A percentile compares a stretch with the other conserved stretches of the same genome.
phyloP scores from a whole-genome alignment of 2,329 filamentous ascomycete genomes.

The Moelleriella libera region DNA sequence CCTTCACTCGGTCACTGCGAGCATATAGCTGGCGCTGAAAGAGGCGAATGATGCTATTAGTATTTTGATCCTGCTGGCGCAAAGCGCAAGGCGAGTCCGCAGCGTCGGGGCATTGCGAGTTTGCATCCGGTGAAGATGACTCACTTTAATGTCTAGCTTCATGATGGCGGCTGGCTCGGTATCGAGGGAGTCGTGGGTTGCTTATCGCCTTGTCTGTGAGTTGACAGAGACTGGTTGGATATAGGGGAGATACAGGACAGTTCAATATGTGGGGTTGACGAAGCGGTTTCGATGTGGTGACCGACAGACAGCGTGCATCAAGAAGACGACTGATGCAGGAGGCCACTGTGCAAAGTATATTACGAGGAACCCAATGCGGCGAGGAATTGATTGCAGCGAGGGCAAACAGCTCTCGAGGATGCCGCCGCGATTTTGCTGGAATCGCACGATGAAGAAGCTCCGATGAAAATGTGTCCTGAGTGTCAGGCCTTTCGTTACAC shows the following conservation, averaged over 20 bases:
- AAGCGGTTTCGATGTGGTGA: too few species aligned
- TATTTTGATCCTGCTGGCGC: background rate
- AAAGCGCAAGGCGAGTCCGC: background rate
- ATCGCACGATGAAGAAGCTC: background rate
- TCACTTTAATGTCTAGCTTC: slow-evolving; percentile 29
- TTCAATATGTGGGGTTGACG: too few species aligned
- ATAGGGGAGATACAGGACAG: too few species aligned
- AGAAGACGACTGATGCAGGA: background rate
- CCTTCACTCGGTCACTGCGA: slow-evolving; percentile 90
- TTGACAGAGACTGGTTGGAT: slow-evolving; percentile 1
- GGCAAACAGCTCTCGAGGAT: background rate
- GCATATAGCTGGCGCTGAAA: slow-evolving; percentile 39
- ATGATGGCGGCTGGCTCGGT: slow-evolving; percentile 13
- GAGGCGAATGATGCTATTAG: background rate
- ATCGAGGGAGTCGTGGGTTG: background rate
- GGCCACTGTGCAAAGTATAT: background rate
- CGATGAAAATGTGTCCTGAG: slow-evolving; percentile 5
- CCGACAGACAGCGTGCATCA: background rate
- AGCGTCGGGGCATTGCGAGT: too few species aligned
- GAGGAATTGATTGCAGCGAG: background rate
- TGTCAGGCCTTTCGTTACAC: slow-evolving; percentile 1
- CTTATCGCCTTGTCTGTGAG: background rate
- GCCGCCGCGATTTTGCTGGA: background rate
- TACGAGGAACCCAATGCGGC: background rate
- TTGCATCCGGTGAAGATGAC: slow-evolving; percentile 4